Base-by-base conservation (phyloP, 352 stramenopile species). In the Aphanomyces cochlioides region DNA sequence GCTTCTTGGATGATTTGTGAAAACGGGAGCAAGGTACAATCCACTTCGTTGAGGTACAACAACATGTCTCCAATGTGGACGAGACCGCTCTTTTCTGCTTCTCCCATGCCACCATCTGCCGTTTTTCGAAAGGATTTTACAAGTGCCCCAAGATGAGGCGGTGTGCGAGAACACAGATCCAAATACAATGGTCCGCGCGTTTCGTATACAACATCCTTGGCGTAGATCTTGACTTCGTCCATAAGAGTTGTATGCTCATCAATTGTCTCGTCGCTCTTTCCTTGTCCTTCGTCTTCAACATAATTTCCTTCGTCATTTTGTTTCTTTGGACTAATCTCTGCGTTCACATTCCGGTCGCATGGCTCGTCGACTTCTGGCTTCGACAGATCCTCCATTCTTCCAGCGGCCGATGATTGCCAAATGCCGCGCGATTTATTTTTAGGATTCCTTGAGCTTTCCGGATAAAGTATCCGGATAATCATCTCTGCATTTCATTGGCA, bases 361-460 rank as follows among this genome's bases (percentile, higher is more conserved):
- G 17, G 54, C n/a, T 61, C 54, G 54, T 61, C 54, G 34, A 40
- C 12, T 7, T 61, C 54, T 28, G 36, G 19, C 19, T 61, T 37
- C 17, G 21, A 37, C 19, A 13, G 6, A 17, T 61, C 28, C 15
- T 37, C 7, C 54, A 43, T 61, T 50, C 17, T 19, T 61, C 50
- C 54, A 61, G 19, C 8, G 19, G 28, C 8, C 5, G n/a, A 10
- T 8, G 7, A 61, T 61, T 37, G 54, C 54, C 54, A n/a, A 61
- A 37, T 60, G 64, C 21, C 54, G 64, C n/a, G 21, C 10, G 47
- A 21, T 5, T 67, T 58, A 70, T 61, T 59, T 70, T 64, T 67
- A 67, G 47, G 47, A 28, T 39, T 7, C 19, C 19, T 7, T 17
- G 7, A 1, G 57, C 3, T 58, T 37, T 69, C 43, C 47, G 64